Evolutionary conservation across 1,284 basidiomycete species (phyloP), one percentile per base, ranked within the genome.

Genomic region (Coriolopsis trogii): DNA sequence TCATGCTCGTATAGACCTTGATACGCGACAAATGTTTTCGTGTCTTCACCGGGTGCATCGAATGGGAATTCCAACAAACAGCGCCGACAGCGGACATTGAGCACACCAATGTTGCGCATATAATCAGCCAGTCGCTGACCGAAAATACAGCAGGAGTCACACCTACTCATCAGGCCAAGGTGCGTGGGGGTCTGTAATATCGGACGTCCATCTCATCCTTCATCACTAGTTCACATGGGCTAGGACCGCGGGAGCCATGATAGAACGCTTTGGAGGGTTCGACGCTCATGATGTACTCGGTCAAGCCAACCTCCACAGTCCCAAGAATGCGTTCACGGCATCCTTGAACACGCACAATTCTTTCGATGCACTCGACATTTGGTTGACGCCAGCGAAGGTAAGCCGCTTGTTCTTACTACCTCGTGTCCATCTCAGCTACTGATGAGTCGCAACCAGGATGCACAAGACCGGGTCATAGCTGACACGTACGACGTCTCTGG

Each of bases 321-420:
- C 41, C 41, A 44, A 40, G 49, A 55, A 51, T 30, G 53, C 46
- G 29, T 55, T 55, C 49, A 51, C 41, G 41, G 31, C 49, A 23
- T 33, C 49, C 10, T 3, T 36, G 16, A 33, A 37, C 2, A 30
- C 47, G 6, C 41, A 49, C 9, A 20, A 13, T 7, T 12, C 20
- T 9, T 51, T 40, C 20, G 42, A 41, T 25, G 6, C 21, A 18
- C 49, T 40, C 38, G 42, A 54, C 18, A 23, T 46, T 38, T 49
- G 43, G 38, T 39, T 49, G 18, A 54, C 43, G 42, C 42, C 52
- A 38, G 52, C 41, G 9, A 30, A 9, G 42, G 47, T 50, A 46
- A 20, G 42, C 33, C 36, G 36, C 36, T 8, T 34, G 23, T 18
- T 38, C 4, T 15, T 7, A 20, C 23, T 38, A 20, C 36, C 16